phyloP scores from a whole-genome alignment of 192 early-diverging fungal genomes.

The Podila epigama region DNA sequence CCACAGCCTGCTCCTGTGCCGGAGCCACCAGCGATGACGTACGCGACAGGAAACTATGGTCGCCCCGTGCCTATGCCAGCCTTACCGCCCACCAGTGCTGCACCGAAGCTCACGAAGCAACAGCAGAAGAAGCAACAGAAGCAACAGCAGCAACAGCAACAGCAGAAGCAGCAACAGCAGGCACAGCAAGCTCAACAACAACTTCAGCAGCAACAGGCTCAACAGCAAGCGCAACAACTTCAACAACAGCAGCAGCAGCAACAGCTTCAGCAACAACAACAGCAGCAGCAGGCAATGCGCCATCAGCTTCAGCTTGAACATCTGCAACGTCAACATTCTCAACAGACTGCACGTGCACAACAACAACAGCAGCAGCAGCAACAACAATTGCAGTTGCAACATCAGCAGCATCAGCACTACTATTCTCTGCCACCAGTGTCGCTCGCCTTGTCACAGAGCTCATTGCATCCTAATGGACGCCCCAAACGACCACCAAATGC shows the following conservation, averaged over 20 bases:
- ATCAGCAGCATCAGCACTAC: constrained; percentile 10
- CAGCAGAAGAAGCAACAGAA: constrained; percentile 7
- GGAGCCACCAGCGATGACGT: neutral
- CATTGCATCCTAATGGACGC: constrained; percentile 37
- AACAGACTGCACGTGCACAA: too few relatives aligned
- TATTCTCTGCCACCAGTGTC: constrained; percentile 7
- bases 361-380: constrained; percentile 29
- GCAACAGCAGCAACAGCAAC: constrained; percentile 13
- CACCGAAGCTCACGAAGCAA: neutral
- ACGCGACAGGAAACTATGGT: neutral
- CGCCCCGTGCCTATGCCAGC: neutral
- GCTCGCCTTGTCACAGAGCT: constrained; percentile 8
- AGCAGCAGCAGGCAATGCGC: constrained; percentile 7
- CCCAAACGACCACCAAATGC: constrained; percentile 74
- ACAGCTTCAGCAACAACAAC: constrained; percentile 10
- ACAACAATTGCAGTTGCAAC: neutral
- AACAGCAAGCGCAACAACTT: constrained; percentile 9
- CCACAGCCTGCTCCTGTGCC: neutral
- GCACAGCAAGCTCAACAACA: constrained; percentile 16
- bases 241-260: constrained; percentile 25
- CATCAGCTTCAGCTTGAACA: constrained; percentile 5
- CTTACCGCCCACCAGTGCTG: neutral
- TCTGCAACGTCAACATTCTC: constrained; percentile 17
- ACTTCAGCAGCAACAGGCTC: constrained; percentile 14
- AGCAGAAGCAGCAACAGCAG: constrained; percentile 25